Evolutionary conservation across 1,284 basidiomycete species (phyloP).

Genomic region (Ganoderma resinaceum): DNA sequence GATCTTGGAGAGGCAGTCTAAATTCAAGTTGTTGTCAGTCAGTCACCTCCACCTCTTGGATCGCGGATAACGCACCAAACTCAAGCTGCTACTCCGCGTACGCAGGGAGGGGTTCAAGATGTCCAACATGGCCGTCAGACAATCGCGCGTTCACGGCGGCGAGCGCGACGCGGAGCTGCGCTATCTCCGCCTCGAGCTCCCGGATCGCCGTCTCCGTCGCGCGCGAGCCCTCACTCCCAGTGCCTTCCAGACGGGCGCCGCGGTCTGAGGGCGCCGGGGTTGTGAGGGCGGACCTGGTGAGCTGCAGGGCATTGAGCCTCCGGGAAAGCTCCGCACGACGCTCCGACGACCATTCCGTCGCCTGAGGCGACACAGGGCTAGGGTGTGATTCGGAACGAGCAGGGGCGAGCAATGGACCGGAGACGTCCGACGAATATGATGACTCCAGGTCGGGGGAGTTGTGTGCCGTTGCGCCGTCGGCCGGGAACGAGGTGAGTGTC

Average conservation of each 20-base stretch:
- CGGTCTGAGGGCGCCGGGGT: not conserved
- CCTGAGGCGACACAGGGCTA: not conserved
- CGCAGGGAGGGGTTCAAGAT: not conserved
- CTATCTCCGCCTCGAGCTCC: not conserved
- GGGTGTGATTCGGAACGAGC: not conserved
- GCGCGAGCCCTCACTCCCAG: no score
- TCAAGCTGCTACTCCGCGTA: not conserved
- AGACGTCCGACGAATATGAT: not conserved
- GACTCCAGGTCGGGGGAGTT: no score
- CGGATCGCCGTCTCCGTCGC: not conserved
- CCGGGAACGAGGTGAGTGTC: no score
- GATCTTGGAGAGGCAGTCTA: no score
- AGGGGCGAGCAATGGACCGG: not conserved
- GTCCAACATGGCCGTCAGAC: not conserved
- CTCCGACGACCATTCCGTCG: not conserved
- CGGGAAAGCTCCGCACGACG: not conserved
- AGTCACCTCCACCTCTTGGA: no score
- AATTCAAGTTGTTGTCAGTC: no score
- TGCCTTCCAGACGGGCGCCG: no score
- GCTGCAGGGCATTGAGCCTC: not conserved
- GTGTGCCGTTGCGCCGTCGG: no score
- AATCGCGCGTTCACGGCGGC: not conserved
- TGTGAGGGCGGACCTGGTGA: not conserved
- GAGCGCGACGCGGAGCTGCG: not conserved
- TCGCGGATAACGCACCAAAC: not conserved